Base-by-base conservation (phyloP, 2,329 filamentous ascomycete genomes). In the Scytalidium lignicola region DNA sequence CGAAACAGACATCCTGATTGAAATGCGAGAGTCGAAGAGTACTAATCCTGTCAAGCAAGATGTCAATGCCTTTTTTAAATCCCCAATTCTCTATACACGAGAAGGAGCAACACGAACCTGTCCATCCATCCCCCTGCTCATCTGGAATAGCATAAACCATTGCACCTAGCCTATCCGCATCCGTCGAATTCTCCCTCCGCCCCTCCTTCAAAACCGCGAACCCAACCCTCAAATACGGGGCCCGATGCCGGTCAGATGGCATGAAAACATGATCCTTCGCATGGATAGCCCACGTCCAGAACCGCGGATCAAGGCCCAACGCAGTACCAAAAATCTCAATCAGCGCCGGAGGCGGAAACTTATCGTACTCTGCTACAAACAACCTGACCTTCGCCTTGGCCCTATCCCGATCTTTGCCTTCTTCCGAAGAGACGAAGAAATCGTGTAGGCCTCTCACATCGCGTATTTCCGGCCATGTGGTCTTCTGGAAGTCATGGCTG, bases 141-240 rank as follows among this genome's bases (percentile, higher is more conserved):
- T 60, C 56, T 3, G 48, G 54, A 50, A 53, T 46, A 28, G 53
- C 51, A 47, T 63, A 62, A 3, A 61, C 51, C 21, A 58, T 45
- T 8, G 59, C 53, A 20, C 55, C 54, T 44, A 62, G 60, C 40
- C 47, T 58, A 43, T 62, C 59, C 15, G 59, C 58, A 51, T 63
- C 60, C 8, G 43, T 28, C 3, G 43, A 43, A 40, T 57, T 51
- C 32, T 37, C 6, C 32, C 32, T n/a, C 15, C 15, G 10, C 32
- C 10, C 32, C 15, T 37, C 32, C 32, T 17, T 37, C 19, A 61
- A 47, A 3, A 61, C 48, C 1, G 54, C 58, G 50, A 62, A 62
- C 15, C 55, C 58, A 17, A 63, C 45, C 41, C 19, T 55, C 12
- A 54, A 29, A 47, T 53, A 61, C 13, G 56, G 55, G 17, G 53